A percentile compares a stretch with the other conserved stretches of the same genome.
phyloP scores from a whole-genome alignment of 345 rosid species.

The Salix brachista region DNA sequence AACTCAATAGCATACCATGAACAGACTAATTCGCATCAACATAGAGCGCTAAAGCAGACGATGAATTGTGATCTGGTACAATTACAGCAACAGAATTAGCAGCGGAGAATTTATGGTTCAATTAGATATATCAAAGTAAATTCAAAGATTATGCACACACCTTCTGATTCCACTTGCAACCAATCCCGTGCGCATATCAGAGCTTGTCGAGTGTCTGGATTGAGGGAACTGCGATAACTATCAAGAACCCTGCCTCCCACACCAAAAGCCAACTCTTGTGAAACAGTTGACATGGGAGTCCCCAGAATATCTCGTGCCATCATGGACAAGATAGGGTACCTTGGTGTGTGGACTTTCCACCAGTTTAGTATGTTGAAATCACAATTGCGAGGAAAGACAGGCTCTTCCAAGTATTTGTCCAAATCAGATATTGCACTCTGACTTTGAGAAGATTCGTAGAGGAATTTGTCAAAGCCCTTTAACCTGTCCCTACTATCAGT shows the following conservation, averaged over 20 bases:
- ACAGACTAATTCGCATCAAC: slow-evolving; percentile 22
- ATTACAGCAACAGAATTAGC: slow-evolving; percentile 1
- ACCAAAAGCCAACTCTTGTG: slow-evolving; percentile 51
- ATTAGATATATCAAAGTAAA: background rate
- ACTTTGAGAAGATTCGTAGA: slow-evolving; percentile 77
- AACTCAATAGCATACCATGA: slow-evolving; percentile 26
- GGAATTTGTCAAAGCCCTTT: slow-evolving; percentile 87
- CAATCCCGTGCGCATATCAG: slow-evolving; percentile 84
- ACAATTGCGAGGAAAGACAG: slow-evolving; percentile 74
- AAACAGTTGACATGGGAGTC: slow-evolving; percentile 69
- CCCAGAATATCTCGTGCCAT: slow-evolving; percentile 91
- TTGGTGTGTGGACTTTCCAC: slow-evolving; percentile 97
- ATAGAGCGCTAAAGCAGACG: slow-evolving; percentile 36
- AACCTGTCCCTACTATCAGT: slow-evolving; percentile 64
- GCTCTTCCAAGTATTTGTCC: slow-evolving; percentile 88
- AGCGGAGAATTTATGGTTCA: background rate
- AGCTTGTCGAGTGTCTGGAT: slow-evolving; percentile 69
- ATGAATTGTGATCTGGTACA: slow-evolving; percentile 37
- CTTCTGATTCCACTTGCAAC: slow-evolving; percentile 59
- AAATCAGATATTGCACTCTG: slow-evolving; percentile 59
- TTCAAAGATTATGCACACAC: slow-evolving; percentile 26
- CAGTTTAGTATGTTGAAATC: slow-evolving; percentile 83
- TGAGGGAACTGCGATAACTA: slow-evolving; percentile 49
- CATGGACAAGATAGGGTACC: slow-evolving; percentile 88
- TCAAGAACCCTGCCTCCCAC: slow-evolving; percentile 57